phyloP scores from a whole-genome alignment of 1,284 basidiomycete species.

The Cerioporus squamosus region DNA sequence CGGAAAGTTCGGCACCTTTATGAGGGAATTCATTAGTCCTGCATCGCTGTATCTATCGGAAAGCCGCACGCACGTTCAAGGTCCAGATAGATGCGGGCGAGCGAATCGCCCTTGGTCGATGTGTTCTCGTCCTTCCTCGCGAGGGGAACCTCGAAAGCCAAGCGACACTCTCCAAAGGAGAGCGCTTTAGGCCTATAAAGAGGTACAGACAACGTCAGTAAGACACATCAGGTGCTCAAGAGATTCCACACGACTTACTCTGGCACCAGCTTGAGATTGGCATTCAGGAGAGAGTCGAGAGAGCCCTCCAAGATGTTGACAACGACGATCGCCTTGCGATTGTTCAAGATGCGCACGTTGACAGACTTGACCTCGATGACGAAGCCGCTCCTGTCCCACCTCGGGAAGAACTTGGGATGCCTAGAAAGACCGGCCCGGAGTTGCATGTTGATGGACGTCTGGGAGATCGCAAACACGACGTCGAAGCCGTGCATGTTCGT shows the following conservation, averaged over 20 bases:
- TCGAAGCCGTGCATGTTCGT: slow-evolving; percentile 36
- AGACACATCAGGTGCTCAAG: too few species aligned
- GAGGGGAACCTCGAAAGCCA: slow-evolving; percentile 30
- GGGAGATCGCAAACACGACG: slow-evolving; percentile 36
- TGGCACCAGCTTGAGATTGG: background rate
- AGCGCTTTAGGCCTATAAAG: too few species aligned
- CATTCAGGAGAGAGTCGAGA: background rate
- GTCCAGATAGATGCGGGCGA: slow-evolving; percentile 28
- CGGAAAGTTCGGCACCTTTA: slow-evolving; percentile 23
- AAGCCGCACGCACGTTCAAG: slow-evolving; percentile 24
- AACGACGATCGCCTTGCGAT: slow-evolving; percentile 29
- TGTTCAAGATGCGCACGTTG: slow-evolving; percentile 25
- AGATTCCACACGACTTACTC: background rate
- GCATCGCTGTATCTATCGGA: too few species aligned
- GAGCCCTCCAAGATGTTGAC: slow-evolving; percentile 19
- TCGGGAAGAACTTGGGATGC: slow-evolving; percentile 12
- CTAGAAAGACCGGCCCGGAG: slow-evolving; percentile 23
- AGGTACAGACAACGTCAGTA: too few species aligned
- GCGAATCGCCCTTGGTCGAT: background rate
- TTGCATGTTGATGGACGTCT: slow-evolving; percentile 35
- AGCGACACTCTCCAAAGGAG: slow-evolving; percentile 22
- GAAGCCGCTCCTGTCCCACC: slow-evolving; percentile 29
- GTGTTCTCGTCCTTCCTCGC: background rate
- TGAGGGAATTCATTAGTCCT: background rate
- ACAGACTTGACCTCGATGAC: slow-evolving; percentile 32